Base-by-base conservation (phyloP, 2,329 filamentous ascomycete genomes). In the Penicillium sp. region DNA sequence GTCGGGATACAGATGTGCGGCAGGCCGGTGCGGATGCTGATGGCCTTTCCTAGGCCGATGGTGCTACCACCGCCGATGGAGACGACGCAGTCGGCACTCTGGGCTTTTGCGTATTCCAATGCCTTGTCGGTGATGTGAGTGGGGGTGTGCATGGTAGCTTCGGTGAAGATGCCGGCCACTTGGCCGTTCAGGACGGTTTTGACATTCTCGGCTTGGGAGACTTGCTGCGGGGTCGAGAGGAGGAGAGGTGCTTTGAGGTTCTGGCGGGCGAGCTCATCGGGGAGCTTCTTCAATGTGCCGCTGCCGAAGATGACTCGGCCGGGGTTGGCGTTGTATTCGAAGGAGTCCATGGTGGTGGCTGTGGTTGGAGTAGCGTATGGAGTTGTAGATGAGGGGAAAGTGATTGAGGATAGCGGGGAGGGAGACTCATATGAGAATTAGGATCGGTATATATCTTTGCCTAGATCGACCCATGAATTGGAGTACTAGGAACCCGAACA, bases 81-180 rank as follows among this genome's bases (percentile, higher is more conserved):
- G 38, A 83, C 69, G 34, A 83, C 65, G 22, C 72, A 74, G 61
- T 83, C 80, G 4, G 77, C 78, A 3, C 64, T 65, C 15, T 70
- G 63, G 0, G 67, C 63, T 48, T 69, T 67, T 0, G 74, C 69
- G 48, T 75, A 74, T 2, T 68, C 65, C 15, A 81, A 57, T 0
- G 80, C 80, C 58, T 75, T 72, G 19, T 81, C 75, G 2, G 80
- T 83, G 48, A 83, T 66, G 51, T 77, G 61, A 4, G 70, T 74
- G 1, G 80, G 81, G 0, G 80, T 84, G 66, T 84, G 81, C 80
- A 84, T 83, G 3, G 75, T 76, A 2, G 81, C 81, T 54, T 78
- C 72, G 40, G 68, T 68, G 64, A 80, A 82, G 43, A 75, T 67
- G 29, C 76, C 76, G 6, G 73, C 76, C n/a, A 74, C 62, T 40